Base-by-base conservation (phyloP, 225 moss, liverwort and hornwort species). In the Pseudoscleropodium purum region DNA sequence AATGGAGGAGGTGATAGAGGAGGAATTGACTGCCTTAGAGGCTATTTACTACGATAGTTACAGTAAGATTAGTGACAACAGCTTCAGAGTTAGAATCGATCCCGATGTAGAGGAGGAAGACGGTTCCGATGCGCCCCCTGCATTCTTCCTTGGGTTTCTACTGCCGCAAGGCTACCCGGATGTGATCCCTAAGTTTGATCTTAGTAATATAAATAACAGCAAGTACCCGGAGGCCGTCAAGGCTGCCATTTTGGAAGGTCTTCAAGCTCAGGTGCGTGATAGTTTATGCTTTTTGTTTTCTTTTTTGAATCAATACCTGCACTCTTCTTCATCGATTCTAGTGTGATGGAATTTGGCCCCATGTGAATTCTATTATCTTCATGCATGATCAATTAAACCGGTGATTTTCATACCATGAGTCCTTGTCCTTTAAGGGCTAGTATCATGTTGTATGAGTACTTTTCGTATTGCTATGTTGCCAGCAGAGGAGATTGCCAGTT, bases 1-100 rank as follows among this genome's bases (percentile, higher is more conserved):
- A 69, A 99, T 99, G 99, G 97, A 95, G 88, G 98, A 97, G 80
- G 94, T 95, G 90, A 96, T 99, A 89, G 97, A 96, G 85, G 99
- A 99, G 94, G 99, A 99, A 92, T 86, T 97, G 90, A 93, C 95
- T n/a, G 99, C 99, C 47, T 89, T 99, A 41, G 99, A 99, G 90
- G 96, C 99, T 20, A 99, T 99, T 70, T 99, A 94, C 90, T 97
- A 99, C 80, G 99, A 99, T 73, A 96, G 96, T 73, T 99, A 95
- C 87, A 97, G 99, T 91, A 99, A 96, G 93, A 95, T 97, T 82
- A 95, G 94, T 88, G 99, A 97, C 75, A 95, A 92, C 86, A 95
- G 95, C 69, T 99, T 99, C 87, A 95, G 99, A 75, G 84, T 99
- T 88, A 92, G 99, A 60, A 94, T 99, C 20, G 99, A 99, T 92